phyloP scores from a whole-genome alignment of 257 asterid species.

The Solanum medicagineum region DNA sequence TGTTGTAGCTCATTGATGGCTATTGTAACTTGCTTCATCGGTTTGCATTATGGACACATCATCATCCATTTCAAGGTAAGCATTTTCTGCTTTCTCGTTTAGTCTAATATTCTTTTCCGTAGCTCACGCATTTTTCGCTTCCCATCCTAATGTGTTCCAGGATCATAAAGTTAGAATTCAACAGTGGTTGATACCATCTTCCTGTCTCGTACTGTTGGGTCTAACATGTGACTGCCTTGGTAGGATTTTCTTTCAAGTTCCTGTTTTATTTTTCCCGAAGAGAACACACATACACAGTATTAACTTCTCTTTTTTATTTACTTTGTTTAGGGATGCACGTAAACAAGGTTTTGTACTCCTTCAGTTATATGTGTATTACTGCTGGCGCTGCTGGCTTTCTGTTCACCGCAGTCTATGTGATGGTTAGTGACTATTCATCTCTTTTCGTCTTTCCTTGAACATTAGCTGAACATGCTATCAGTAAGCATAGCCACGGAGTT shows the following conservation, averaged over 20 bases:
- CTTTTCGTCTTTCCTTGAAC: neutral
- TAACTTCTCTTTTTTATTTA: neutral
- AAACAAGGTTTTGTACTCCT: slow-evolving; percentile 54
- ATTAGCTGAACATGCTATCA: neutral
- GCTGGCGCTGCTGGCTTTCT: slow-evolving; percentile 55
- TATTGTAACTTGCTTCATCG: slow-evolving; percentile 41
- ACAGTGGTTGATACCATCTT: slow-evolving; percentile 46
- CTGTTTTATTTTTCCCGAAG: neutral
- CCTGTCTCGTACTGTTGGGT: slow-evolving; percentile 28
- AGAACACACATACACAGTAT: neutral
- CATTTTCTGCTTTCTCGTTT: neutral
- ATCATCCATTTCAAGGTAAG: slow-evolving; percentile 57
- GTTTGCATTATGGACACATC: slow-evolving; percentile 55
- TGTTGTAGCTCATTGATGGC: slow-evolving; percentile 61
- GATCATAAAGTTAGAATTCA: slow-evolving; percentile 46
- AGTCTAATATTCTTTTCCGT: neutral
- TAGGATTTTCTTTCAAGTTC: slow-evolving; percentile 4
- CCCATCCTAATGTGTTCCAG: slow-evolving; percentile 17
- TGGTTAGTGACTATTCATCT: slow-evolving; percentile 18
- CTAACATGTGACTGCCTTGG: slow-evolving; percentile 29
- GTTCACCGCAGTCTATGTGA: slow-evolving; percentile 36
- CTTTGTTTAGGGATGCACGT: slow-evolving; percentile 41
- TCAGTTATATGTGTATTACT: slow-evolving; percentile 57
- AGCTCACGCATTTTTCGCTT: neutral
- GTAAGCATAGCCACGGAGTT: neutral